These are phyloP conservation scores for Dovyalis caffra DNA, from an alignment of 345 rosid species.

Conservation along the genomic window DNA sequence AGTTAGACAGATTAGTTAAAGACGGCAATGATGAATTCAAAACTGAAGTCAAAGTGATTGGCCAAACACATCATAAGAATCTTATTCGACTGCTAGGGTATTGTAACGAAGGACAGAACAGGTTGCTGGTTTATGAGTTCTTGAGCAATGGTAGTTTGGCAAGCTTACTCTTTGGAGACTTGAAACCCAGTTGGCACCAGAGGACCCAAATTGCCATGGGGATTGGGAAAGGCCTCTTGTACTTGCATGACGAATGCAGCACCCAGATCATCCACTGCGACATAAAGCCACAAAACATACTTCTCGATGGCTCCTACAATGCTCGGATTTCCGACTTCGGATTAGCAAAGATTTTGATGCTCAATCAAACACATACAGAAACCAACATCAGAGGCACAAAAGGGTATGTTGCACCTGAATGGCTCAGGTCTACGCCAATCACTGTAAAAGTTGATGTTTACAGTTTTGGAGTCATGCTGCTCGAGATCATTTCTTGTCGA, in stretches of 20 bases:
- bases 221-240: constrained; percentile 34
- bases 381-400: constrained; percentile 3
- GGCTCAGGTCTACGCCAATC: not conserved
- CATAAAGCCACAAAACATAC: constrained; percentile 43
- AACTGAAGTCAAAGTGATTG: constrained; percentile 35
- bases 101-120: constrained; percentile 33
- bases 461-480: constrained; percentile 5
- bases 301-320: constrained; percentile 20
- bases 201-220: constrained; percentile 35
- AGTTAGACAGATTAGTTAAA: constrained; percentile 13
- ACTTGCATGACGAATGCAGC: constrained; percentile 41
- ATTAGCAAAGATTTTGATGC: constrained; percentile 34
- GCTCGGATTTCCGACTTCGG: constrained; percentile 40
- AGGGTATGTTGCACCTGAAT: constrained; percentile 5
- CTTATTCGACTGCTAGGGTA: constrained; percentile 38
- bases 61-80: constrained; percentile 44
- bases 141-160: constrained; percentile 35
- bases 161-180: constrained; percentile 18
- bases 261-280: constrained; percentile 39
- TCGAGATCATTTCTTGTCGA: constrained; percentile 13
- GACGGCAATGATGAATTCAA: constrained; percentile 30
- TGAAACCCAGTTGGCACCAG: constrained; percentile 26
- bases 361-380: not conserved
- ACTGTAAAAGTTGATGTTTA: constrained; percentile 10
- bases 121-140: constrained; percentile 39